Conservation (phyloP, 805 yeast species). For the Saccharomyces jurei region DNA sequence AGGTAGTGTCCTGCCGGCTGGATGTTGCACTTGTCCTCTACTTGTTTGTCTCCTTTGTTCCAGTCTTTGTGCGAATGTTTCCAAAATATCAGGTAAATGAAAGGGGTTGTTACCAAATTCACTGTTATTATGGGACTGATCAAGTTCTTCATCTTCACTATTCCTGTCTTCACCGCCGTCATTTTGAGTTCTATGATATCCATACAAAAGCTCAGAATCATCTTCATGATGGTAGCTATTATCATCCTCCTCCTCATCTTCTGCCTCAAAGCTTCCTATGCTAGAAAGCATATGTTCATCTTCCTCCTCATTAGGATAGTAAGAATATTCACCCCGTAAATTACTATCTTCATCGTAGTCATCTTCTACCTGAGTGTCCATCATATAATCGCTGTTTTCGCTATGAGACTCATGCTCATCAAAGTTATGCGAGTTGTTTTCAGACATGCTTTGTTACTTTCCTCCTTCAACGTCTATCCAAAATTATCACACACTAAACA, state of each 20-base stretch:
- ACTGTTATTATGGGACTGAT: slow-evolving; percentile 6
- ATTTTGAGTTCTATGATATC: slow-evolving; percentile 12
- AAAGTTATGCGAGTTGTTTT: neutral
- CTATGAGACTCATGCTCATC: slow-evolving; percentile 6
- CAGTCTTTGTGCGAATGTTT: slow-evolving; percentile 15
- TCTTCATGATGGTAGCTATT: slow-evolving; percentile 21
- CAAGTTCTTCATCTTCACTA: slow-evolving; percentile 13
- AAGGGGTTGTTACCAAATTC: slow-evolving; percentile 10
- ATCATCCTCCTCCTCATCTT: slow-evolving; percentile 21
- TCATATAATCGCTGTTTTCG: slow-evolving; percentile 9
- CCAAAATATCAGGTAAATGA: slow-evolving; percentile 23
- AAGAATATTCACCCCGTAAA: neutral
- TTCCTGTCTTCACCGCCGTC: slow-evolving; percentile 21
- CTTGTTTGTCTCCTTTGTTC: slow-evolving; percentile 2
- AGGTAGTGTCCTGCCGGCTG: slow-evolving; percentile 28
- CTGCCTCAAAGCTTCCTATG: slow-evolving; percentile 8
- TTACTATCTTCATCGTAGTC: neutral
- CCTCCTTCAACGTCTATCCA: neutral
- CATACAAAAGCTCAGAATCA: slow-evolving; percentile 8
- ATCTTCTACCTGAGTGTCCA: slow-evolving; percentile 4
- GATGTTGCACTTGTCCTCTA: neutral
- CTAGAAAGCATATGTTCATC: neutral
- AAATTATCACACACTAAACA: neutral
- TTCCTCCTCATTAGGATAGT: neutral
- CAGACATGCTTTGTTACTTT: neutral